Evolutionary conservation across 2,329 filamentous ascomycete species (phyloP), one percentile per base, ranked within the genome.

Genomic region (Aspergillus latus): DNA sequence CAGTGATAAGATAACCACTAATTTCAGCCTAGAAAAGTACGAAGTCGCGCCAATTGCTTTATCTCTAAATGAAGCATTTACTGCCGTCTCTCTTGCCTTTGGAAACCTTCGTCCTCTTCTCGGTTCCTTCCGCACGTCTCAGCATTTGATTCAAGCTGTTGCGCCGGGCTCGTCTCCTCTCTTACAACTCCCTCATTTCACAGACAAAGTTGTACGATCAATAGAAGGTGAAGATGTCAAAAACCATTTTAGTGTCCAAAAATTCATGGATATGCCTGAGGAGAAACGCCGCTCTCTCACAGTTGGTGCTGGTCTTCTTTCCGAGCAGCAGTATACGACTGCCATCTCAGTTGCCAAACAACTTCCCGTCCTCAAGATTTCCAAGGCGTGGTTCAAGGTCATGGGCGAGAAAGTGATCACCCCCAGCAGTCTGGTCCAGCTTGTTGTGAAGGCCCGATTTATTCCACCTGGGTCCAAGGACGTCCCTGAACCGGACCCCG

Each of bases 361-460:
- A 75, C 82, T 99, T 29, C 94, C 94, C 1, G 84, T 86, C 61
- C 81, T 99, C 54, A 84, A 89, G 56, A 86, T 99, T 9, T 90
- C 91, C 68, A 95, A 92, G 77, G 90, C 92, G 6, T 99, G 96
- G 77, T 99, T 99, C 85, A 99, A 99, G 81, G 95, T 99, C 45
- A 88, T 91, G 51, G 94, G 94, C 70, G 95, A 99, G 77, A 90
- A 89, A 63, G 89, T 88, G 72, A 90, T 99, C 68, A 96, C 93
- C 32, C 92, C 94, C 5, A 90, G 89, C 57, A 96, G 92, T 55
- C 83, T 99, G 37, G 93, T 97, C 21, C 93, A 92, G 60, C 87
- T 99, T 30, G 91, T 99, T 50, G 86, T 99, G 71, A 99, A 99
- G 80, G 92, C 89, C 34, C 91, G 94, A 54, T 89, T 97, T 69